Base-by-base conservation (phyloP, 225 moss, liverwort and hornwort genomes). In the Marchantia paleacea region DNA sequence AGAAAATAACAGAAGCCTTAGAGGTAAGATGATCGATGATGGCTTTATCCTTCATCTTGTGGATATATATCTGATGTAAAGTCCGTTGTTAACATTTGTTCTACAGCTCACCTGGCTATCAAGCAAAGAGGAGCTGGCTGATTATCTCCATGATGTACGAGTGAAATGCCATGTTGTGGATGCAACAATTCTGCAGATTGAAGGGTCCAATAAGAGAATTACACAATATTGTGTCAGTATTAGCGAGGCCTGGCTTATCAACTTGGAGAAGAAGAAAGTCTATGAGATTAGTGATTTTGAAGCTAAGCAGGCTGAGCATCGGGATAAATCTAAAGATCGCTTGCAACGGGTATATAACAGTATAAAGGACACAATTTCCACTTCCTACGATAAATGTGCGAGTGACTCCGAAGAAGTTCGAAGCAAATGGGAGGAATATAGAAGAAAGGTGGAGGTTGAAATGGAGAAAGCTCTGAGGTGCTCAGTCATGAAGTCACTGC, bases 271-370 rank as follows among this genome's bases (percentile, higher is more conserved):
- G 67, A 94, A 90, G 69, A 90, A 85, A 76, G 77, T 91, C 26
- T 94, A 94, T 60, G 89, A 94, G 24, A 89, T 94, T 26, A 84
- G 55, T 61, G 94, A 94, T 55, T 94, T 92, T 73, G 92, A 92
- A 63, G 80, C 71, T 18, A 91, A 90, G 65, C 94, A 94, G 83
- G 65, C 63, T 7, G 85, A 81, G 29, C 84, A 94, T 61, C 88
- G 86, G 70, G 81, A 79, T 62, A 63, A 24, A 6, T 85, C 89
- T 75, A 67, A 87, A 65, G 82, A 84, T 14, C 84, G 90, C 11
- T 85, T 87, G 76, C 86, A 94, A 75, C 87, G 88, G 66, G 80
- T 81, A 16, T 87, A 82, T 54, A 75, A 67, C 2, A 81, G 50
- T 71, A 87, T 94, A 30, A 92, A 91, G 68, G 91, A 94, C 28